Conservation (phyloP, 352 stramenopile species). For the Elongisporangium senticosum region DNA sequence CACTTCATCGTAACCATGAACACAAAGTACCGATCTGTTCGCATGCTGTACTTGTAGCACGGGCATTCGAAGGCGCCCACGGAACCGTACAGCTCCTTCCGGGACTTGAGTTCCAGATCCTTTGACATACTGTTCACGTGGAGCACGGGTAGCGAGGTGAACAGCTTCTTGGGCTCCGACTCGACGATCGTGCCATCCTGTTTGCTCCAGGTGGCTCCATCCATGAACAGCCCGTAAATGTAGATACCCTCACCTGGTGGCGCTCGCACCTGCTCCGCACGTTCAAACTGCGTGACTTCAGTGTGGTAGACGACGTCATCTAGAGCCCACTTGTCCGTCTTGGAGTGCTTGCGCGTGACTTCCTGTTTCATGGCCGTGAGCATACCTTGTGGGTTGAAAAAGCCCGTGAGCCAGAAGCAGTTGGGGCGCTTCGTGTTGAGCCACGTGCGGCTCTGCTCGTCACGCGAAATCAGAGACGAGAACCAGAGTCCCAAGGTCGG, state of each 20-base stretch:
- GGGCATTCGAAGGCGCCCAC: slow-evolving; percentile 93
- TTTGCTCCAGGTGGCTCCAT: slow-evolving; percentile 95
- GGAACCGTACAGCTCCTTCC: slow-evolving; percentile 91
- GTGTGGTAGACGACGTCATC: slow-evolving; percentile 98
- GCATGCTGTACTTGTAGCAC: slow-evolving; percentile 96
- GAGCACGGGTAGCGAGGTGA: slow-evolving; percentile 93
- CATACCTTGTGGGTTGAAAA: slow-evolving; percentile 98
- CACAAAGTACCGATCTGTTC: slow-evolving; percentile 96
- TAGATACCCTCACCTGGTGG: slow-evolving; percentile 94
- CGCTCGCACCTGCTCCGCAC: slow-evolving; percentile 84
- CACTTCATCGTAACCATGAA: slow-evolving; percentile 94
- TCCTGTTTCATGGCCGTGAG: slow-evolving; percentile 99
- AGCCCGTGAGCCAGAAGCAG: slow-evolving; percentile 97
- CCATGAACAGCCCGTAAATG: slow-evolving; percentile 97
- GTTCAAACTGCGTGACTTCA: slow-evolving; percentile 93
- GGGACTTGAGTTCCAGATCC: slow-evolving; percentile 88
- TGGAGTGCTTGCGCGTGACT: slow-evolving; percentile 94
- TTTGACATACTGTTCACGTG: slow-evolving; percentile 95
- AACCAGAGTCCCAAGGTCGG: slow-evolving; percentile 97
- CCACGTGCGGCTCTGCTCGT: slow-evolving; percentile 96
- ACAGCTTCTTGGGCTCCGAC: slow-evolving; percentile 96
- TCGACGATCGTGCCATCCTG: slow-evolving; percentile 92
- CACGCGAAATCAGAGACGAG: slow-evolving; percentile 91
- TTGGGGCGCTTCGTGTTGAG: slow-evolving; percentile 93
- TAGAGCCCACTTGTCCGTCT: slow-evolving; percentile 96